Base-by-base conservation (phyloP, 1,284 basidiomycete genomes). In the Papiliotrema flavescens region DNA sequence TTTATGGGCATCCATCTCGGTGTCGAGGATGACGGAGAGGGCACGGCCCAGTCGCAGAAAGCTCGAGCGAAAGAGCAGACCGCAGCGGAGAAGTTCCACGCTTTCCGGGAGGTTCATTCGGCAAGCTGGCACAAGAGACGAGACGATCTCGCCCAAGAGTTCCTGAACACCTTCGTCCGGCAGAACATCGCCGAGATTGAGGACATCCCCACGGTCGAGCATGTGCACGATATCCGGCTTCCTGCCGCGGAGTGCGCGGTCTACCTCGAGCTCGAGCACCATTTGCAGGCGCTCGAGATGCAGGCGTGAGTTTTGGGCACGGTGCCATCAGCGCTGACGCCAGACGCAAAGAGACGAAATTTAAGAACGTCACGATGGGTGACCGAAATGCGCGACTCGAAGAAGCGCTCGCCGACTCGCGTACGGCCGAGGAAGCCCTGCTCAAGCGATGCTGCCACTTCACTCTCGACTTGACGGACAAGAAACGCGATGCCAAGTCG, bases 171-270 rank as follows among this genome's bases (percentile, higher is more conserved):
- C 44, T 93, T 90, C 67, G 89, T 93, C 55, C 84, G 90, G 61
- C 90, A 96, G 85, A 97, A 97, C 71, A 86, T 95, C 54, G 92
- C 93, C 7, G 94, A 97, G 77, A 97, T 97, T 52, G 92, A 93
- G 60, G 94, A 97, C 73, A 94, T 97, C 57, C 88, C 88, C 1
- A 90, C 85, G 70, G 82, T 83, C 1, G 83, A 84, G 61, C 80
- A 88, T 57, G 78, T 87, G 43, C 80, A 86, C 65, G 80, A 81
- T 36, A 83, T 96, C 43, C 77, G 80, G 34, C 83, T 96, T 14
- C 93, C 94, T 15, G 91, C 94, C 0, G 90, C 94, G 0, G 94
- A 97, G 73, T 87, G 90, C 13, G 93, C 94, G 0, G 91, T 96
- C 58, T 97, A 97, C 71, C 81, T 96, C 36, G 93, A 97, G 72